phyloP scores from a whole-genome alignment of 768 basidiomycete species.

The Collybia nuda region DNA sequence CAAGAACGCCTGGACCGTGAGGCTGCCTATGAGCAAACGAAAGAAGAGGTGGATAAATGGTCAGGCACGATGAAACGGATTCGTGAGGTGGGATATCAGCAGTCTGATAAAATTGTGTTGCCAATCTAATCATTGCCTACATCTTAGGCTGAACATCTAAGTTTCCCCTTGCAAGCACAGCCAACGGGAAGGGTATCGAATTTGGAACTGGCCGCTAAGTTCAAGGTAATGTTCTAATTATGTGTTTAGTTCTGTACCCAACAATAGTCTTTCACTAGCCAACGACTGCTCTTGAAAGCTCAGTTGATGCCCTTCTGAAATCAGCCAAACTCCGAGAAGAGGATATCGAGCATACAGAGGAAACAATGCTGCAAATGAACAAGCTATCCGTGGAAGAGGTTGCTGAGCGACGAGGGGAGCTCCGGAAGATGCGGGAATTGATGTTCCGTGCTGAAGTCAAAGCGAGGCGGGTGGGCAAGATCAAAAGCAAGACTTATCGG shows the following conservation, averaged over 20 bases:
- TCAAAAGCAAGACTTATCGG: conserved; percentile 93
- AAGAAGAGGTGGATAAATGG: conserved; percentile 93
- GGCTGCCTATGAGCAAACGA: conserved; percentile 93
- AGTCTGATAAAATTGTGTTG: not conserved
- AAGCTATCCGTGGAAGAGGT: conserved; percentile 87
- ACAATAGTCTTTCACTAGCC: conserved; percentile 46
- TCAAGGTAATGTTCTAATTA: conserved; percentile 54
- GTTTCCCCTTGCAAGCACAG: conserved; percentile 79
- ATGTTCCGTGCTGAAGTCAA: conserved; percentile 93
- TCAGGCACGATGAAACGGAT: conserved; percentile 88
- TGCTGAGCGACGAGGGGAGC: conserved; percentile 72
- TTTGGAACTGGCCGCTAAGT: conserved; percentile 77
- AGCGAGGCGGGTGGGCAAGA: conserved; percentile 87
- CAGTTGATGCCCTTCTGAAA: conserved; percentile 79
- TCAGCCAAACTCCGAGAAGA: conserved; percentile 81
- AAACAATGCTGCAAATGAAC: conserved; percentile 70
- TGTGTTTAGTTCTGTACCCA: not conserved
- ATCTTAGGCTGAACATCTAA: conserved; percentile 77
- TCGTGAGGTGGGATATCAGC: conserved; percentile 58
- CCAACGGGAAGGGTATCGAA: conserved; percentile 59
- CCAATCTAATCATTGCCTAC: conserved; percentile 7
- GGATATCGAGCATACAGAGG: conserved; percentile 76
- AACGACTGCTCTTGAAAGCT: conserved; percentile 79
- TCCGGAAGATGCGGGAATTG: conserved; percentile 88
- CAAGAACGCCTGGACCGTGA: conserved; percentile 91